Base-by-base conservation (phyloP, 345 rosid species). In the Brassica nigra region DNA sequence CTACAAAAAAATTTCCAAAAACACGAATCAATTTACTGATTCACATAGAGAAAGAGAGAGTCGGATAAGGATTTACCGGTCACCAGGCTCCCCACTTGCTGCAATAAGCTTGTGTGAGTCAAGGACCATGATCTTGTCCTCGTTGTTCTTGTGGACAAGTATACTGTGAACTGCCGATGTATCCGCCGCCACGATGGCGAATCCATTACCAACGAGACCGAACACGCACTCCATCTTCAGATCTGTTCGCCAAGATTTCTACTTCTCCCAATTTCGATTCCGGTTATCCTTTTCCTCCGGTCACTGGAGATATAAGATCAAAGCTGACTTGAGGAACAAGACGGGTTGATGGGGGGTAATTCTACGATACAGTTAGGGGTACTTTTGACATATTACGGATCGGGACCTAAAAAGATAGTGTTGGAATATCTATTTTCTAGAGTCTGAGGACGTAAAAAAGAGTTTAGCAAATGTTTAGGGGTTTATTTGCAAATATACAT, bases 1-100 rank as follows among this genome's bases (percentile, higher is more conserved):
- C 98, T 93, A 77, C 5, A 23, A 61, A 4, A 66, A 63, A 39
- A 0, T 34, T 20, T 3, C 10, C 66, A 62, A 8, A 73, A 3
- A 57, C 66, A 8, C 23, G 37, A 62, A 71, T 0, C 3, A 34
- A 57, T 18, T 37, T 16, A 36, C 44, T 11, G 37, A 58, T 64
- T 63, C 62, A 33, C 6, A 76, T 4, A 62, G 4, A 68, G 2
- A 61, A 16, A 72, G 39, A 63, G 47, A 57, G 27, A 49, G 59
- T 20, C 69, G 31, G 14, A 47, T 34, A n/a, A 72, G 27, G 9
- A 3, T 71, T 77, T 71, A 93, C 97, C 97, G 83, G 82, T 95
- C 99, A 58, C 99, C 98, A 37, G 99, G 83, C 87, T 93, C 98
- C 23, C 99, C 99, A 71, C 98, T 93, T 28, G 98, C 98, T 69